Evolutionary conservation across 805 yeast species (phyloP).

Genomic region (Suhomyces xylopsoci): DNA sequence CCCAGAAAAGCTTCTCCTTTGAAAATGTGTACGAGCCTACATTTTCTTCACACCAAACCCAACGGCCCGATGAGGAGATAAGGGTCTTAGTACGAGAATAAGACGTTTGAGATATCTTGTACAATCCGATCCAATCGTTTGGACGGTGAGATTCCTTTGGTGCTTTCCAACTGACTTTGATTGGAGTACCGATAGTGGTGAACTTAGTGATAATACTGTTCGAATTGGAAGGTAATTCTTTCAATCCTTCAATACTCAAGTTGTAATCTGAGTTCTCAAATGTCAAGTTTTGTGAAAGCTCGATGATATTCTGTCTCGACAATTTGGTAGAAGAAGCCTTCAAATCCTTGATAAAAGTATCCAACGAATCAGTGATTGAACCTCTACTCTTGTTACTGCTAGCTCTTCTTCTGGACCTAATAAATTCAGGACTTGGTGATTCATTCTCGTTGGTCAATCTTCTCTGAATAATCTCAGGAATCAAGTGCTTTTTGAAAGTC

Average conservation of each 20-base stretch:
- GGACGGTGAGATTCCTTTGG: slow-evolving; percentile 44
- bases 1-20: slow-evolving; percentile 52
- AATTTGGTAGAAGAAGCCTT: slow-evolving; percentile 31
- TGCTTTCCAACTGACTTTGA: slow-evolving; percentile 52
- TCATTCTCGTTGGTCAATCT: slow-evolving; percentile 21
- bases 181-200: slow-evolving; percentile 48
- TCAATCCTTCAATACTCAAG: slow-evolving; percentile 23
- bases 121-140: slow-evolving; percentile 76
- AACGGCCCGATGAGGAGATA: slow-evolving; percentile 62
- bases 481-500: slow-evolving; percentile 41
- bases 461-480: slow-evolving; percentile 37
- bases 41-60: slow-evolving; percentile 43
- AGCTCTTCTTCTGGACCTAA: slow-evolving; percentile 17
- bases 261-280: slow-evolving; percentile 37
- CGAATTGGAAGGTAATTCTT: background rate
- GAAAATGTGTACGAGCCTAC: slow-evolving; percentile 51
- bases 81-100: slow-evolving; percentile 53
- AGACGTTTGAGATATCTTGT: slow-evolving; percentile 59
- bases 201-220: slow-evolving; percentile 10
- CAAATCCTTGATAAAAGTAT: slow-evolving; percentile 43
- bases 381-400: slow-evolving; percentile 20
- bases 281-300: slow-evolving; percentile 38
- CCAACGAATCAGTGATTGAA: slow-evolving; percentile 44
- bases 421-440: slow-evolving; percentile 12
- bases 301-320: slow-evolving; percentile 34